Conservation (phyloP, 1,139 yeast genomes). For the Barnettozyma hawaiiensis region DNA sequence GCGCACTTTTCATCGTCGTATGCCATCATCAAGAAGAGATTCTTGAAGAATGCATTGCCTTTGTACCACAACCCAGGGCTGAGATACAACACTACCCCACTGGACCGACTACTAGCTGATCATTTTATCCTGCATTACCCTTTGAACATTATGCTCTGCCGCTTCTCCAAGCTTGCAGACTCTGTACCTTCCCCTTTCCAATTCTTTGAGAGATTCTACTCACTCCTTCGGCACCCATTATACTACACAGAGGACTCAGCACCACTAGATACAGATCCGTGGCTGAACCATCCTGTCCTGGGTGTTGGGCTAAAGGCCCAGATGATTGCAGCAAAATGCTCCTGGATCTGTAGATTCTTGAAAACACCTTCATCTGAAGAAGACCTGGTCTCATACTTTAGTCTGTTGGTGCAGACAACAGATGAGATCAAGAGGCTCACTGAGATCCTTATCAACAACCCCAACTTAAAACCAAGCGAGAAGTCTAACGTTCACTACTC, state of each 20-base stretch:
- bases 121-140: constrained; percentile 30
- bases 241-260: not conserved
- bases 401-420: constrained; percentile 10
- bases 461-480: constrained; percentile 7
- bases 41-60: constrained; percentile 5
- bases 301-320: constrained; percentile 23
- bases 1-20: constrained; percentile 28
- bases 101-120: constrained; percentile 28
- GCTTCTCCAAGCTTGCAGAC: constrained; percentile 23
- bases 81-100: constrained; percentile 18
- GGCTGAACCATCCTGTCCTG: constrained; percentile 24
- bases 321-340: constrained; percentile 27
- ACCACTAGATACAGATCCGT: constrained; percentile 11
- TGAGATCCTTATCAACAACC: not conserved
- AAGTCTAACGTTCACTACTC: constrained; percentile 15
- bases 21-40: constrained; percentile 24
- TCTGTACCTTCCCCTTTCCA: constrained; percentile 29
- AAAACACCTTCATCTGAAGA: constrained; percentile 15
- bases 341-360: constrained; percentile 24
- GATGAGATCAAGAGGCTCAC: constrained; percentile 11
- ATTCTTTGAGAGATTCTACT: constrained; percentile 24
- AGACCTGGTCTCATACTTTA: constrained; percentile 9
- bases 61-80: not conserved
- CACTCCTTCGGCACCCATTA: not conserved
- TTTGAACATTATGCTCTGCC: constrained; percentile 27